These are phyloP conservation scores for Coffea eugenioides DNA, from an alignment of 257 asterid genomes.

Conservation along the genomic window DNA sequence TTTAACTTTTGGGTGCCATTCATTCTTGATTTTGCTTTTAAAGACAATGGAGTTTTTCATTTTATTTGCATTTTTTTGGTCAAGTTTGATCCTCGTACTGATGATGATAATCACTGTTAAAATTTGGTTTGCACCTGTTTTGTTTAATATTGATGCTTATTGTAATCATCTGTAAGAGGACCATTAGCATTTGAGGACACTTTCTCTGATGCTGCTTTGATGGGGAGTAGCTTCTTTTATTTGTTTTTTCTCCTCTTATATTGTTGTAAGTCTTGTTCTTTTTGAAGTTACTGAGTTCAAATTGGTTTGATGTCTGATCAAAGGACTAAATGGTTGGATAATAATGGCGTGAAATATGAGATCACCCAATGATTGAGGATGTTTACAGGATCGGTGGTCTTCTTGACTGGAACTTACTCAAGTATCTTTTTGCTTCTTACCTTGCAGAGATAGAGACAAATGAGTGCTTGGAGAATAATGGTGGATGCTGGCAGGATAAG, in stretches of 20 bases:
- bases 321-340: background rate
- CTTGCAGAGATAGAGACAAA: slow-evolving; percentile 80
- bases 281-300: background rate
- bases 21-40: background rate
- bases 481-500: slow-evolving; percentile 97
- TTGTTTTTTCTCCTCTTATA: no score
- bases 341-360: background rate
- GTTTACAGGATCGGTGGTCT: background rate
- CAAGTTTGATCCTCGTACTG: background rate
- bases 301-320: background rate
- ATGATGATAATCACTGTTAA: background rate
- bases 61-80: background rate
- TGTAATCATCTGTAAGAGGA: background rate
- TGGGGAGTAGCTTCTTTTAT: no score
- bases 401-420: background rate
- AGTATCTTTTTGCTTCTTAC: slow-evolving; percentile 15
- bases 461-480: slow-evolving; percentile 81
- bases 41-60: background rate
- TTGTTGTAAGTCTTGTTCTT: background rate
- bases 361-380: background rate
- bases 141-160: background rate
- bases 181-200: background rate
- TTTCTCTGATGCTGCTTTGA: background rate
- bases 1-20: slow-evolving; percentile 3
- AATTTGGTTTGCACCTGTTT: background rate